phyloP scores from a whole-genome alignment of 352 stramenopile species.

The Globisporangium cylindrosporum region DNA sequence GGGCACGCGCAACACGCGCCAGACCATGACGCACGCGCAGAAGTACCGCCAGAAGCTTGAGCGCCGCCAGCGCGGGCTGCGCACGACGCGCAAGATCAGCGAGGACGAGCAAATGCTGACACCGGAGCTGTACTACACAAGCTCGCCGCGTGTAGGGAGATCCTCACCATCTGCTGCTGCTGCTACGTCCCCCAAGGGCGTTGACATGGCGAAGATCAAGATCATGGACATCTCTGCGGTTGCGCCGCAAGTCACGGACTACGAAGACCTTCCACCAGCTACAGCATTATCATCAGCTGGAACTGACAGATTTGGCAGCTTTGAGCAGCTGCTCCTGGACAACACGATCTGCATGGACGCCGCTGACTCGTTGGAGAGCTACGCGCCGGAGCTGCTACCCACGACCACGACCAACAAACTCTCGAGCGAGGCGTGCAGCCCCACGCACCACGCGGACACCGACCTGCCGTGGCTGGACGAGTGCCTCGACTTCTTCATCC shows the following conservation, averaged over 20 bases:
- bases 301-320: not conserved
- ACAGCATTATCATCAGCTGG: not conserved
- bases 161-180: not conserved
- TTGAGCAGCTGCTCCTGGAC: slow-evolving; percentile 17
- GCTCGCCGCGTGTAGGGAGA: not conserved
- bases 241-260: not conserved
- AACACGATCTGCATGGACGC: not conserved
- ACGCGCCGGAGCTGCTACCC: not conserved
- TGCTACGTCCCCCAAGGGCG: not conserved
- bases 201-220: slow-evolving; percentile 8
- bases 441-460: slow-evolving; percentile 19
- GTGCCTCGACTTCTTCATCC: slow-evolving; percentile 30
- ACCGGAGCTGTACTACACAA: slow-evolving; percentile 12
- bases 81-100: slow-evolving; percentile 16
- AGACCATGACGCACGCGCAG: slow-evolving; percentile 91
- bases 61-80: slow-evolving; percentile 28
- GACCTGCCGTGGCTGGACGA: slow-evolving; percentile 25
- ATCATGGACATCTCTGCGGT: slow-evolving; percentile 6
- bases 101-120: slow-evolving; percentile 11
- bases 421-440: not conserved
- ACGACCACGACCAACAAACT: not conserved
- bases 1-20: slow-evolving; percentile 73
- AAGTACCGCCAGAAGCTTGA: slow-evolving; percentile 80
- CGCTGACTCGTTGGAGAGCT: not conserved
- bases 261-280: not conserved